Conservation (phyloP, 768 basidiomycete genomes). For the Hypholoma fasciculare region DNA sequence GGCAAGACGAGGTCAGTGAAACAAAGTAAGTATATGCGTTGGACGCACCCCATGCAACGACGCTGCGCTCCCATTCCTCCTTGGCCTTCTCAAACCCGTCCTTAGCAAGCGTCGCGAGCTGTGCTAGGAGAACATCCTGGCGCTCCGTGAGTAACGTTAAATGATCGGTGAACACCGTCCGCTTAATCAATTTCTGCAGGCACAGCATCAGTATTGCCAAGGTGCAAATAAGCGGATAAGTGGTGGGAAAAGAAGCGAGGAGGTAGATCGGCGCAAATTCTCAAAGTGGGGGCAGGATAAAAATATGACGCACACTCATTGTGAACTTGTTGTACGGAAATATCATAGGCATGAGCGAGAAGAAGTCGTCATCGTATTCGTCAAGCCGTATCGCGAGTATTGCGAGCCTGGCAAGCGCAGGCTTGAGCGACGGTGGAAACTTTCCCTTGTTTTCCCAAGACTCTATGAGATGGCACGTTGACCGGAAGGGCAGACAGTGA, state of each 20-base stretch:
- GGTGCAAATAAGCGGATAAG: not conserved
- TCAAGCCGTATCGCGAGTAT: conserved; percentile 78
- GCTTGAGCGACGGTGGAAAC: conserved; percentile 83
- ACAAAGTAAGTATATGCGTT: conserved; percentile 1
- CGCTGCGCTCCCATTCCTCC: conserved; percentile 76
- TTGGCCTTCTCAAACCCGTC: conserved; percentile 68
- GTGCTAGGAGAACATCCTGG: conserved; percentile 66
- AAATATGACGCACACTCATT: conserved; percentile 61
- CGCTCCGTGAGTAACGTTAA: conserved; percentile 61
- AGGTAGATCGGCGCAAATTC: conserved; percentile 9
- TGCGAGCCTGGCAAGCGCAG: conserved; percentile 68
- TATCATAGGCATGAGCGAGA: conserved; percentile 80
- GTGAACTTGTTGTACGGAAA: conserved; percentile 97
- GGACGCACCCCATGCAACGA: conserved; percentile 64
- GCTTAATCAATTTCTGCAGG: conserved; percentile 85
- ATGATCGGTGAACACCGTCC: conserved; percentile 81
- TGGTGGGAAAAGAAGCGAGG: not conserved
- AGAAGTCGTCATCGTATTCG: conserved; percentile 92
- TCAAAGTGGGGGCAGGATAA: not conserved
- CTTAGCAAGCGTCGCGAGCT: conserved; percentile 61
- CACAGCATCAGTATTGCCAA: not conserved
- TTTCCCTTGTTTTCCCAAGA: conserved; percentile 82
- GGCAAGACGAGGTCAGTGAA: too few species aligned
- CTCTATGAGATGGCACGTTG: conserved; percentile 40
- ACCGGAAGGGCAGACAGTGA: too few species aligned